phyloP scores from a whole-genome alignment of 192 early-diverging fungal species.

The Gonapodya prolifera region DNA sequence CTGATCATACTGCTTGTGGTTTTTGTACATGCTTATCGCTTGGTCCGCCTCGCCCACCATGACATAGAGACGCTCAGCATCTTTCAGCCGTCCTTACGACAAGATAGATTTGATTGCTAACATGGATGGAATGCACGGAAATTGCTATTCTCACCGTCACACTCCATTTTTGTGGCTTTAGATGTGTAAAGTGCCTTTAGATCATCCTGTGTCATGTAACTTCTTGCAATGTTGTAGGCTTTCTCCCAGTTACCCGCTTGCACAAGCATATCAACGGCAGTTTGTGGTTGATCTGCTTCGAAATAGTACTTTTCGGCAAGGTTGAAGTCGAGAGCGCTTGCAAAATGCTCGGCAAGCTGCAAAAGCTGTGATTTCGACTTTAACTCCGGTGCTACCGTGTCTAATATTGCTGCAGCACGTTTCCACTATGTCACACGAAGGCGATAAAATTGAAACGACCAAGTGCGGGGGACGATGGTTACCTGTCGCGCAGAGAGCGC shows the following conservation, averaged over 20 bases:
- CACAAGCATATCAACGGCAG: constrained; percentile 54
- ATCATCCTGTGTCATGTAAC: constrained; percentile 43
- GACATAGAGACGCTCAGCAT: constrained; percentile 50
- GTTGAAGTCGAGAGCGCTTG: constrained; percentile 20
- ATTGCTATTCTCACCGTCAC: constrained; percentile 20
- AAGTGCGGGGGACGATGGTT: not conserved
- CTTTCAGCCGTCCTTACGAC: constrained; percentile 36
- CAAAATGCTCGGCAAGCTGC: constrained; percentile 41
- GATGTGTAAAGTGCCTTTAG: constrained; percentile 41
- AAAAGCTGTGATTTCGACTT: constrained; percentile 31
- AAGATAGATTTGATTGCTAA: not conserved
- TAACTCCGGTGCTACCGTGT: constrained; percentile 38
- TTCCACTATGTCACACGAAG: constrained; percentile 31
- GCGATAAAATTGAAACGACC: not conserved
- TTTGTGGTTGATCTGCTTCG: constrained; percentile 35
- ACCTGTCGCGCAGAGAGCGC: constrained; percentile 41
- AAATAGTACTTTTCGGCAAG: constrained; percentile 49
- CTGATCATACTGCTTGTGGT: constrained; percentile 50
- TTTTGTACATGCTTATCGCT: constrained; percentile 61
- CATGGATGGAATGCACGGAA: constrained; percentile 8
- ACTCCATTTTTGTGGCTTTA: constrained; percentile 47
- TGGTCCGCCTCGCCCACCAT: constrained; percentile 47
- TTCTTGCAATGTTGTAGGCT: constrained; percentile 41
- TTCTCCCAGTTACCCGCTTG: constrained; percentile 45
- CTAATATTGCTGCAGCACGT: constrained; percentile 44